These are phyloP conservation scores for Sporothrix globosa DNA, from an alignment of 2,329 filamentous ascomycete species.

Conservation along the genomic window DNA sequence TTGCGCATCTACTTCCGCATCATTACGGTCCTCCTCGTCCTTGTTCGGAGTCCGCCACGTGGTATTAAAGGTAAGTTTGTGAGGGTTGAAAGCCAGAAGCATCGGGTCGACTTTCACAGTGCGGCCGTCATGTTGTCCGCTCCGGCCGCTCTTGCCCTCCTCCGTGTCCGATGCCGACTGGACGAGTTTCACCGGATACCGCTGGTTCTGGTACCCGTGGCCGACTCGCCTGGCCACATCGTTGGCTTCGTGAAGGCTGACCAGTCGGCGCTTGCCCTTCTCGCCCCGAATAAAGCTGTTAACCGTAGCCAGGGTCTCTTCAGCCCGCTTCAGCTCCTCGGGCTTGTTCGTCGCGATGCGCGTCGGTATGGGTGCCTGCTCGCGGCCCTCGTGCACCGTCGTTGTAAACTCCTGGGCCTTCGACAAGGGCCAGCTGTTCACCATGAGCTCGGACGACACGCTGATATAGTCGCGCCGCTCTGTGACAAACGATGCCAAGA, in stretches of 20 bases:
- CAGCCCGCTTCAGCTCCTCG: background rate
- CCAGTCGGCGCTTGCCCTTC: conserved; percentile 50
- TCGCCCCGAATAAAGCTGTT: conserved; percentile 19
- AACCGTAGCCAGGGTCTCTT: background rate
- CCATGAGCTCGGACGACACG: background rate
- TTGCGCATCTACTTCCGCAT: background rate
- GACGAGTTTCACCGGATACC: conserved; percentile 26
- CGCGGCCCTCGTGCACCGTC: background rate
- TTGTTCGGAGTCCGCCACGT: background rate
- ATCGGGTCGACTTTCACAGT: background rate
- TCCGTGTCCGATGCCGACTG: background rate
- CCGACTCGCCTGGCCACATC: conserved; percentile 42
- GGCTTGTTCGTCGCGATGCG: conserved; percentile 5
- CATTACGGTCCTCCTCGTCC: background rate
- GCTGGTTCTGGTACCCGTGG: conserved; percentile 29
- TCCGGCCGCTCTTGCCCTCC: background rate
- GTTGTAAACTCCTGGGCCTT: conserved; percentile 7
- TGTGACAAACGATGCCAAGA: conserved; percentile 48
- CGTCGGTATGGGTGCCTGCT: background rate
- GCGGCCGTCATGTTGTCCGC: background rate
- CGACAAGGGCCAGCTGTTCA: background rate
- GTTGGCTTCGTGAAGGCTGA: conserved; percentile 60
- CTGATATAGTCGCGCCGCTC: conserved; percentile 33
- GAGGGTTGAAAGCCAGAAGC: background rate
- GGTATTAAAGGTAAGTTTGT: background rate